Percentiles rank a stretch among this genome's conserved stretches.
Evolutionary conservation across 306 rosid genomes (phyloP).

Genomic region (Fragaria iinumae): DNA sequence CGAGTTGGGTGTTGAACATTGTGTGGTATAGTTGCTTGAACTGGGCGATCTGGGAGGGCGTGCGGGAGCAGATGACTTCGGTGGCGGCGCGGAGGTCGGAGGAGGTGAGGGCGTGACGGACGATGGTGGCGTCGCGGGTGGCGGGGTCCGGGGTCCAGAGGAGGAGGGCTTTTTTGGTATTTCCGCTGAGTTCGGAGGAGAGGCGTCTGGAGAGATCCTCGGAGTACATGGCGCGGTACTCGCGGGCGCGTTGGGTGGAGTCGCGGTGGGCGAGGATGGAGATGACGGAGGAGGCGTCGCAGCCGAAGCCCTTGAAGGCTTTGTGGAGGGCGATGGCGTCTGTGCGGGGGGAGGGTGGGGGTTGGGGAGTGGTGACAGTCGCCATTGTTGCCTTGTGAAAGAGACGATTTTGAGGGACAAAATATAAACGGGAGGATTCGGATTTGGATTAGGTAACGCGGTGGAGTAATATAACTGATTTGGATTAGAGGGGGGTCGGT

Average conservation of each 20-base stretch:
- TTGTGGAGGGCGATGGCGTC: slow-evolving; percentile 71
- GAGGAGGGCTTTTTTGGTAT: slow-evolving; percentile 53
- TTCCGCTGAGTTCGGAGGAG: slow-evolving; percentile 63
- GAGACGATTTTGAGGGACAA: no score
- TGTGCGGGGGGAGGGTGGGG: slow-evolving; percentile 58
- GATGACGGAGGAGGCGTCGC: slow-evolving; percentile 63
- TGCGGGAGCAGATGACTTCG: slow-evolving; percentile 78
- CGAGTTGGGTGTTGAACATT: slow-evolving; percentile 45
- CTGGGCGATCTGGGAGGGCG: slow-evolving; percentile 65
- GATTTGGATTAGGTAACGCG: no score
- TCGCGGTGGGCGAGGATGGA: slow-evolving; percentile 73
- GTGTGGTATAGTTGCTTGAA: slow-evolving; percentile 60
- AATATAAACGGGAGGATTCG: no score
- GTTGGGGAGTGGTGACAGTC: slow-evolving; percentile 58
- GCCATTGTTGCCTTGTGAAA: slow-evolving; percentile 34
- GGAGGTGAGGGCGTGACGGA: slow-evolving; percentile 33
- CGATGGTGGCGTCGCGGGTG: slow-evolving; percentile 57
- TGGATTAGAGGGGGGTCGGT: no score
- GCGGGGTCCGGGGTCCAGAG: slow-evolving; percentile 84
- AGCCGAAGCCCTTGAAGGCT: slow-evolving; percentile 88
- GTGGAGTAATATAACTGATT: no score
- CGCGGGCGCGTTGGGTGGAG: slow-evolving; percentile 68
- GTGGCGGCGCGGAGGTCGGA: slow-evolving; percentile 53
- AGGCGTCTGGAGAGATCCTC: slow-evolving; percentile 64
- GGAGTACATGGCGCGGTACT: slow-evolving; percentile 56